Base-by-base conservation (phyloP, 2,329 filamentous ascomycete genomes). In the Epichloe festucae region DNA sequence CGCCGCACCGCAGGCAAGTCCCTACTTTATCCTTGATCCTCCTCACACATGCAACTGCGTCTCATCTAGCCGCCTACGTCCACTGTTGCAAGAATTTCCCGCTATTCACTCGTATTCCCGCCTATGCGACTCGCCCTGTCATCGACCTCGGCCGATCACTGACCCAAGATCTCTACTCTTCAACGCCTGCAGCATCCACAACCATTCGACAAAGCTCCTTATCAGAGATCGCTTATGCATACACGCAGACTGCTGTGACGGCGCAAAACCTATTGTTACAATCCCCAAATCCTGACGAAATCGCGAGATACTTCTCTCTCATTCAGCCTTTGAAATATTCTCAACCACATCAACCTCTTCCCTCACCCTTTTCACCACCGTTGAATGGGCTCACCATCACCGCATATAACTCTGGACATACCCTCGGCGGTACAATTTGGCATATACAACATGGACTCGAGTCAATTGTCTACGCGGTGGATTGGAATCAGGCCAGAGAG, bases 41-140 rank as follows among this genome's bases (percentile, higher is more conserved):
- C 41, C 78, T 98, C 58, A 98, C 93, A 1, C 93, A 98, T 67
- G 87, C 93, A 55, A 98, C 91, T 0, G 79, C 88, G 49, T 82
- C 88, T 49, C 93, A 98, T 70, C 79, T 98, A 52, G 91, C 88
- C 58, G 93, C 93, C 53, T 96, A 88, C 66, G 90, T 88, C 43
- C 90, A 97, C 67, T 96, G 90, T 73, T 97, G 93, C 82, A 95
- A 95, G 69, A 85, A 96, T 67, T 86, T 97, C 56, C 89, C 93
- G 45, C 76, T 88, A 46, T 98, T 98, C 70, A 85, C 84, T 10
- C 84, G 89, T 63, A 89, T 98, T 55, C 93, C 93, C 41, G 83
- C 95, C 53, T 98, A 96, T 70, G 93, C 93, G 52, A 98, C 93
- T 5, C 83, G 84, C 40, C 93, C 93, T 10, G 89, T 98, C 59